phyloP scores from a whole-genome alignment of 2,329 filamentous ascomycete genomes.

The Raffaelea albimanens region DNA sequence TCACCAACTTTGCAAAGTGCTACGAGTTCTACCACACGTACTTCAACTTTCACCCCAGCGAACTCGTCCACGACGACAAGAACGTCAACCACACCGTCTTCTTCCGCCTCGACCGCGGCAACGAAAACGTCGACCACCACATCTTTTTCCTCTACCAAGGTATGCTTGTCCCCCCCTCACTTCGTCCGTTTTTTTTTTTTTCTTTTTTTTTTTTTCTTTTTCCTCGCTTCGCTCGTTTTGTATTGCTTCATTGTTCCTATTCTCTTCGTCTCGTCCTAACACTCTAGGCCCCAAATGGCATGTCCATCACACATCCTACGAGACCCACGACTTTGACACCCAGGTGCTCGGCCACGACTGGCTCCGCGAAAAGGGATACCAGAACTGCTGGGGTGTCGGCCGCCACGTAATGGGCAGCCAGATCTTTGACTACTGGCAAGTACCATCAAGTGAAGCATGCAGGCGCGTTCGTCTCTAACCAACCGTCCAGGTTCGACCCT shows the following conservation, averaged over 20 bases:
- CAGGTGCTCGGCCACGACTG: slow-evolving; percentile 63
- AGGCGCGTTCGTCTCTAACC: too few relatives aligned
- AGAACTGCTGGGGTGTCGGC: slow-evolving; percentile 61
- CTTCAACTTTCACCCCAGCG: slow-evolving; percentile 43
- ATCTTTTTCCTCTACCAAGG: slow-evolving; percentile 40
- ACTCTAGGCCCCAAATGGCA: slow-evolving; percentile 29
- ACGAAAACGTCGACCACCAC: slow-evolving; percentile 39
- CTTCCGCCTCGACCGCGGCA: slow-evolving; percentile 33
- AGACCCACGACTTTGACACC: slow-evolving; percentile 63
- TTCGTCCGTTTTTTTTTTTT: too few relatives aligned
- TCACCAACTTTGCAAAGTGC: slow-evolving; percentile 37
- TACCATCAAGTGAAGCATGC: too few relatives aligned
- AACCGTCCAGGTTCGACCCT: slow-evolving; percentile 46
- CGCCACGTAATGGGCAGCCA: slow-evolving; percentile 61
- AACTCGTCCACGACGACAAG: slow-evolving; percentile 29
- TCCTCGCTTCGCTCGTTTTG: too few relatives aligned
- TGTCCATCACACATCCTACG: slow-evolving; percentile 60
- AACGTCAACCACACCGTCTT: slow-evolving; percentile 32
- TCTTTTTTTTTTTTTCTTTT: not conserved
- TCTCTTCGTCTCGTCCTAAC: not conserved
- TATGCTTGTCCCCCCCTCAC: not conserved
- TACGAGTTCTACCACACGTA: slow-evolving; percentile 39
- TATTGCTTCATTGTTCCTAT: too few relatives aligned
- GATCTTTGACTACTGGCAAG: slow-evolving; percentile 65
- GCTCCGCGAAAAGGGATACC: slow-evolving; percentile 52